Conservation (phyloP, 1,284 basidiomycete genomes). For the Ustilago trichophora region DNA sequence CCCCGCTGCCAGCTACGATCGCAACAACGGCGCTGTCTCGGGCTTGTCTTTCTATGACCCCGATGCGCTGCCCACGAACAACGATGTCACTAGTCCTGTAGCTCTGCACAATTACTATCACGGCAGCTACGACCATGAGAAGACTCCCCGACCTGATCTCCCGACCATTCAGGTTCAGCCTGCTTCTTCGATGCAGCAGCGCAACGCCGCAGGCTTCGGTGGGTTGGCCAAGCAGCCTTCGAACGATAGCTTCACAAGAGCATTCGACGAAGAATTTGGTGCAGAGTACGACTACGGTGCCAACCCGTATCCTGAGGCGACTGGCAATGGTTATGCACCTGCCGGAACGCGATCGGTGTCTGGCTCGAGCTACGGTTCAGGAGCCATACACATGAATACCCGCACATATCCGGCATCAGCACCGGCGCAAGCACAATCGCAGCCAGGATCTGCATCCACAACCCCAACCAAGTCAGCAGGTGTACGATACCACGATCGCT, state of each 20-base stretch:
- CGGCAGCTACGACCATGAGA: constrained; percentile 2
- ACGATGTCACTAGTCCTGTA: background rate
- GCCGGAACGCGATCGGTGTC: constrained; percentile 26
- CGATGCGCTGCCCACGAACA: constrained; percentile 24
- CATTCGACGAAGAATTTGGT: constrained; percentile 49
- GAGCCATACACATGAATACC: constrained; percentile 14
- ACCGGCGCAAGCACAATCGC: too few species aligned
- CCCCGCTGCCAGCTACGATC: constrained; percentile 17
- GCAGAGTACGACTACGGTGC: constrained; percentile 18
- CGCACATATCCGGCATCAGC: too few species aligned
- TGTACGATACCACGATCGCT: constrained; percentile 36
- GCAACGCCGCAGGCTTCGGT: background rate
- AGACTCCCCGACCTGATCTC: constrained; percentile 13
- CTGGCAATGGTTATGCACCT: constrained; percentile 20
- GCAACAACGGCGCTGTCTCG: constrained; percentile 36
- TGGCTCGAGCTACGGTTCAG: constrained; percentile 17
- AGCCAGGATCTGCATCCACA: constrained; percentile 1
- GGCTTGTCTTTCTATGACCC: constrained; percentile 50
- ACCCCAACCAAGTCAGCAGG: constrained; percentile 19
- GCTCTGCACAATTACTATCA: constrained; percentile 5
- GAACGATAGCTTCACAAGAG: constrained; percentile 40
- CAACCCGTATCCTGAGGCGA: constrained; percentile 22
- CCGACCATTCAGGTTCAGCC: constrained; percentile 25
- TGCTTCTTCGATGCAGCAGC: constrained; percentile 3
- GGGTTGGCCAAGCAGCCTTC: constrained; percentile 23